Base-by-base conservation (phyloP, 139 green algal species). In the Micractinium conductrix region DNA sequence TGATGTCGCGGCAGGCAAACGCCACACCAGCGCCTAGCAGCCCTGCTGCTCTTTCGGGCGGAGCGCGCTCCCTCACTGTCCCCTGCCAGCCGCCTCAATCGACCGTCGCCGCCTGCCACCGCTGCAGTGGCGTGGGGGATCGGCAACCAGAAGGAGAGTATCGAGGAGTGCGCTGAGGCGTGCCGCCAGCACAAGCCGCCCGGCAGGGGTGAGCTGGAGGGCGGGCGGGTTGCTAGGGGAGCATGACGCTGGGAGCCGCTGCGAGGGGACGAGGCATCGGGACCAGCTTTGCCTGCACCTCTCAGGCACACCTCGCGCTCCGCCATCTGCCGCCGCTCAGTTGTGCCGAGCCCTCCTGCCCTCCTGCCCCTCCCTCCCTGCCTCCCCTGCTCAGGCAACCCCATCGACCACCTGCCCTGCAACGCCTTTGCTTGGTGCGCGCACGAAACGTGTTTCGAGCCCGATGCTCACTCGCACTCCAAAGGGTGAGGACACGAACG, bases 391-490 rank as follows among this genome's bases (percentile, higher is more conserved):
- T 5, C 40, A 24, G 40, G 40, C 6, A 43, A 40, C 48, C 45
- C 42, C 38, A 81, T 58, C 63, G 81, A 55, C 44, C 74, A 84
- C 6, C 88, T 98, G 43, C 94, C 93, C 16, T 98, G 95, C 91
- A 98, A 98, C 79, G 93, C 93, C 0, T 98, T 97, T 84, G 87
- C 88, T 0, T 98, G 73, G 50, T 98, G 95, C 79, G 67, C 89
- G 4, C 83, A 89, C 2, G 86, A 93, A 7, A 44, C 76, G 22
- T 98, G 95, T 87, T 98, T 96, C 84, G 95, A 98, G 88, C 91
- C 95, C 0, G 95, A 98, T 79, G 92, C 90, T 1, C 95, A 98
- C 88, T 74, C 91, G 10, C 95, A 98, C 90, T 89, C 83, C 8
- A 89, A 91, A 50, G 65, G 65, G 65, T n/a, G n/a, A n/a, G n/a